Conservation (phyloP, 371 early-diverging fungal species). For the Syncephalastrum contaminatum region DNA sequence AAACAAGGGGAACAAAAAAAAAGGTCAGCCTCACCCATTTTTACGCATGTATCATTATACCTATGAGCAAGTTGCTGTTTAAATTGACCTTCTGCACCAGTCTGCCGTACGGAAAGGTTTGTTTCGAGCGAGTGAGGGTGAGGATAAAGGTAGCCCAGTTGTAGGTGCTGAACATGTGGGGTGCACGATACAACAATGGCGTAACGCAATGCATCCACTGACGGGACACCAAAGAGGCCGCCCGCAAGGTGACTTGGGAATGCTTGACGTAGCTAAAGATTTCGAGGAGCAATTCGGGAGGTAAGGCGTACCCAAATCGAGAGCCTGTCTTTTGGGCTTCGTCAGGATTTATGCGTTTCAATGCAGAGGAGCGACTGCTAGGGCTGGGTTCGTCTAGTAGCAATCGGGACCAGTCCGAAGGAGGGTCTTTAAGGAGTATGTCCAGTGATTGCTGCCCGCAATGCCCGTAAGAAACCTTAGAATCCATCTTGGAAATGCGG, state of each 20-base stretch:
- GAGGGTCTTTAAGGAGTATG: too few relatives aligned
- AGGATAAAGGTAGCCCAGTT: constrained; percentile 63
- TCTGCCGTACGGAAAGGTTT: constrained; percentile 31
- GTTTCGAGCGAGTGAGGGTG: constrained; percentile 45
- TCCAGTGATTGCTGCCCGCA: too few relatives aligned
- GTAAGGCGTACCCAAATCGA: constrained; percentile 26
- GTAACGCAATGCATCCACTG: constrained; percentile 58
- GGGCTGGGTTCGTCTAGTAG: too few relatives aligned
- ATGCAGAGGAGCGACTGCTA: too few relatives aligned
- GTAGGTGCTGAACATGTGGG: constrained; percentile 51
- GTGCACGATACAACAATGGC: constrained; percentile 50
- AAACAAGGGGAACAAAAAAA: too few relatives aligned
- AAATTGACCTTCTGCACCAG: constrained; percentile 14
- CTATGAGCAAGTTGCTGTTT: constrained; percentile 1
- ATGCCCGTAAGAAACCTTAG: too few relatives aligned
- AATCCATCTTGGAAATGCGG: too few relatives aligned
- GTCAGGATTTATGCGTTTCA: too few relatives aligned
- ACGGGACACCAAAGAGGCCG: constrained; percentile 48
- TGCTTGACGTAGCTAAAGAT: constrained; percentile 36
- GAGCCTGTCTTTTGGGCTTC: constrained; percentile 2
- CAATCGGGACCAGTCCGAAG: too few relatives aligned
- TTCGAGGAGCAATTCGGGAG: constrained; percentile 48
- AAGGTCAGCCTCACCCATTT: too few relatives aligned
- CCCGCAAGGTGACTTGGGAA: constrained; percentile 38
- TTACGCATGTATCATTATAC: neutral